Evolutionary conservation across 2,329 filamentous ascomycete species (phyloP).

Genomic region (Venturia carpophila): DNA sequence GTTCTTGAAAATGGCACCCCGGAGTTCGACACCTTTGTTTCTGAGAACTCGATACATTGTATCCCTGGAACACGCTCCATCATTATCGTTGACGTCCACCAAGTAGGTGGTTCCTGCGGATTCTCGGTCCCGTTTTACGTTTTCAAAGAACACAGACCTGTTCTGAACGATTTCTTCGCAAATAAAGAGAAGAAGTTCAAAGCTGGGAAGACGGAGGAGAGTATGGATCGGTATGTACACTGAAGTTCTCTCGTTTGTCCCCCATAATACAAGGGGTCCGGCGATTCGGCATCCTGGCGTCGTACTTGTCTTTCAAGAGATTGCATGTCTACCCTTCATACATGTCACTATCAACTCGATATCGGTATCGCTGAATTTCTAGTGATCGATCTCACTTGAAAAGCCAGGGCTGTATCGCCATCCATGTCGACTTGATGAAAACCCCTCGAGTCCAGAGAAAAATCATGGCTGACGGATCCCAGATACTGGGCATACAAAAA

Average conservation of each 20-base stretch:
- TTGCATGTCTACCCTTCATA: no score
- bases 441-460: not conserved
- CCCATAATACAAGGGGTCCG: no score
- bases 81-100: conserved; percentile 37
- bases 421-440: no score
- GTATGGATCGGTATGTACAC: conserved; percentile 31
- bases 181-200: conserved; percentile 32
- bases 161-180: conserved; percentile 33
- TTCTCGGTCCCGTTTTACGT: conserved; percentile 39
- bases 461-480: not conserved
- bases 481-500: conserved; percentile 41
- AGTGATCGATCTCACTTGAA: no score
- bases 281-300: no score
- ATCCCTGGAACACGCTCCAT: conserved; percentile 35
- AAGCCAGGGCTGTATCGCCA: no score
- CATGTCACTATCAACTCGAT: no score
- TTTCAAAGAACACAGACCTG: conserved; percentile 34
- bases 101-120: conserved; percentile 37
- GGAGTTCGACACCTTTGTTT: conserved; percentile 26
- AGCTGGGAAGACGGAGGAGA: conserved; percentile 32
- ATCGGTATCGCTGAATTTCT: no score
- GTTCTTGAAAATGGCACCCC: conserved; percentile 12
- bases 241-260: not conserved
- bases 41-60: conserved; percentile 28
- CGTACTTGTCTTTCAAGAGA: no score